phyloP scores from a whole-genome alignment of 805 yeast genomes.

The Candida argentea region DNA sequence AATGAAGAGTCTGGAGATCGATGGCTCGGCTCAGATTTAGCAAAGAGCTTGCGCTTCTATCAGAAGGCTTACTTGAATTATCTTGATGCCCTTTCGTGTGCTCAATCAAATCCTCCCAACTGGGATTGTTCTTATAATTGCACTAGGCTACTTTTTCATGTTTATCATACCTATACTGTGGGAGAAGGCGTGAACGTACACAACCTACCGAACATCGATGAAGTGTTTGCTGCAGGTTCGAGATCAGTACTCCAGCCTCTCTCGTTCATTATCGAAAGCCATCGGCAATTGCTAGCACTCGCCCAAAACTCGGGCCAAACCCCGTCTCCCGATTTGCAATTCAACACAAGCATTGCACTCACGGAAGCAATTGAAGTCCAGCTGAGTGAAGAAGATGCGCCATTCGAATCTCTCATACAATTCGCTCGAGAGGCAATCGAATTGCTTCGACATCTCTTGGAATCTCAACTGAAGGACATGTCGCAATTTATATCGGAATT shows the following conservation, averaged over 20 bases:
- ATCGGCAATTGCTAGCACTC: constrained; percentile 25
- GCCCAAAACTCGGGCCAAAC: constrained; percentile 6
- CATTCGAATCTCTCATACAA: constrained; percentile 8
- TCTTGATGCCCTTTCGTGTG: constrained; percentile 19
- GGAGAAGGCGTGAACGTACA: constrained; percentile 33
- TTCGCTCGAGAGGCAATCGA: constrained; percentile 9
- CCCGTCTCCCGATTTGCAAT: constrained; percentile 33
- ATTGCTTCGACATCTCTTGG: constrained; percentile 17
- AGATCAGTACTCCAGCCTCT: constrained; percentile 32
- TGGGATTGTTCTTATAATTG: constrained; percentile 51
- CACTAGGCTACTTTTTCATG: constrained; percentile 47
- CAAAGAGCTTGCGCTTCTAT: constrained; percentile 57
- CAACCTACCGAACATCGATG: constrained; percentile 22
- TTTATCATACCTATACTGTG: constrained; percentile 40
- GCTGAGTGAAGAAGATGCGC: constrained; percentile 11
- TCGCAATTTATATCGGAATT: constrained; percentile 17
- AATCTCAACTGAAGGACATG: constrained; percentile 16
- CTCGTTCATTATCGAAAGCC: constrained; percentile 22
- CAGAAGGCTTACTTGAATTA: constrained; percentile 45
- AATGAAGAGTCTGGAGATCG: constrained; percentile 72
- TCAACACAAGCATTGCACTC: constrained; percentile 37
- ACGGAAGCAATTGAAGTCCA: constrained; percentile 35
- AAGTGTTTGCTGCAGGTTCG: constrained; percentile 16
- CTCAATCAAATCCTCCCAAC: constrained; percentile 3
- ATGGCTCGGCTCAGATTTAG: constrained; percentile 56